A percentile compares a stretch with the other conserved stretches of the same genome.
Evolutionary conservation across 2,329 filamentous ascomycete species (phyloP).

Genomic region (Zymoseptoria crescenta): DNA sequence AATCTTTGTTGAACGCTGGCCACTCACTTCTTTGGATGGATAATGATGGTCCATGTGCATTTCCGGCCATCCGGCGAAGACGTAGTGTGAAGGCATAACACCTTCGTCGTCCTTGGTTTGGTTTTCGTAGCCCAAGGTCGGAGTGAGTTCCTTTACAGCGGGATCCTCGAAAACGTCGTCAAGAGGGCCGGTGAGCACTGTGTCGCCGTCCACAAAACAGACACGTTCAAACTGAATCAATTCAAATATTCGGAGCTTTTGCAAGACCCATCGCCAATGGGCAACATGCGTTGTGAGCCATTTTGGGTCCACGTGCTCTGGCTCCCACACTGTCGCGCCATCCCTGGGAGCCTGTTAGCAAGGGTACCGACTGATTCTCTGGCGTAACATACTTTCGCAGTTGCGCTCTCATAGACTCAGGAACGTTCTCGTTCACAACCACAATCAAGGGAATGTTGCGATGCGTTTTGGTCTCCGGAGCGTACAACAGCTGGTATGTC

Average conservation of each 20-base stretch:
- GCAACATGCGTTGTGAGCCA: constrained; percentile 10
- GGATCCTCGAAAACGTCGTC: constrained; percentile 28
- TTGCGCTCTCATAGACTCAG: too few relatives aligned
- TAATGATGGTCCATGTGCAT: constrained; percentile 25
- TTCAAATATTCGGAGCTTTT: constrained; percentile 34
- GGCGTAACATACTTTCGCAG: too few relatives aligned
- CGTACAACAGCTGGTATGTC: too few relatives aligned
- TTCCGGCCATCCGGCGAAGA: constrained; percentile 28
- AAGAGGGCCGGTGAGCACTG: constrained; percentile 1
- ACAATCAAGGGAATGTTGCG: too few relatives aligned
- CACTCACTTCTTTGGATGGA: constrained; percentile 26
- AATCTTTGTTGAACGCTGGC: constrained; percentile 15
- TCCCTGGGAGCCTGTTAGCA: constrained; percentile 7
- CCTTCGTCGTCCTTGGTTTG: background rate
- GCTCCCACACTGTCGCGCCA: constrained; percentile 22
- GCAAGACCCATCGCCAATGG: constrained; percentile 31
- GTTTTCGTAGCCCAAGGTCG: too few relatives aligned
- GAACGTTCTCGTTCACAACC: too few relatives aligned
- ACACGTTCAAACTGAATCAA: constrained; percentile 32
- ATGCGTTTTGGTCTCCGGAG: too few relatives aligned
- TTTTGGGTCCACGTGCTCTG: constrained; percentile 9
- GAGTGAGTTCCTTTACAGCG: constrained; percentile 3
- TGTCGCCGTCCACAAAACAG: constrained; percentile 31
- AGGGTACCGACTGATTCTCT: too few relatives aligned
- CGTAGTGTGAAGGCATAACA: constrained; percentile 20